Evolutionary conservation across 2,329 filamentous ascomycete genomes (phyloP).

Genomic region (Sclerotinia minor): DNA sequence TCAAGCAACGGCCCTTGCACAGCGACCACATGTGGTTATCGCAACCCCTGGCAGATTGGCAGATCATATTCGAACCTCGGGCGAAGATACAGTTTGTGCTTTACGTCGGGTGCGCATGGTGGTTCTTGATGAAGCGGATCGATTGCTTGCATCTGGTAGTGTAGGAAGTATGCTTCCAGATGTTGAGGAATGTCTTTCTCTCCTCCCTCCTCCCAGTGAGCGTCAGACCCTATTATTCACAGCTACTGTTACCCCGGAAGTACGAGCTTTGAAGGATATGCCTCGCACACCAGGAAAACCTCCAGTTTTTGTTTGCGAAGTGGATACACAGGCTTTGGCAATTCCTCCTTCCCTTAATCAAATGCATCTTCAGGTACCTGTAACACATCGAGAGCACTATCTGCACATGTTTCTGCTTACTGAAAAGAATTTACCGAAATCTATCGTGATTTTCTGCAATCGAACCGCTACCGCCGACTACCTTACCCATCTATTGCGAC

Average conservation of each 20-base stretch:
- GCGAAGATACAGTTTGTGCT: conserved; percentile 84
- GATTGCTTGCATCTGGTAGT: conserved; percentile 70
- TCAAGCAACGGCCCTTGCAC: conserved; percentile 80
- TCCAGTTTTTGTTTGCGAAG: conserved; percentile 85
- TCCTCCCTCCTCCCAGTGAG: conserved; percentile 72
- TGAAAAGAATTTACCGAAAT: conserved; percentile 70
- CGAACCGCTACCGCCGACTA: conserved; percentile 84
- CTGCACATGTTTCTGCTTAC: conserved; percentile 86
- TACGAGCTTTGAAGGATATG: conserved; percentile 79
- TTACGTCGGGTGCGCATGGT: conserved; percentile 78
- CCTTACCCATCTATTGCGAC: conserved; percentile 81
- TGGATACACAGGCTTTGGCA: conserved; percentile 72
- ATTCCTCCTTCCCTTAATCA: conserved; percentile 81
- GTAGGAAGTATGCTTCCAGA: conserved; percentile 27
- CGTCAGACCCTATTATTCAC: conserved; percentile 97
- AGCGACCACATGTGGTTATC: conserved; percentile 87
- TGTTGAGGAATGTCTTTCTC: conserved; percentile 53
- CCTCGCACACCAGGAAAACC: conserved; percentile 67
- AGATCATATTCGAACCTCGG: conserved; percentile 89
- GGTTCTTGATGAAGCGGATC: conserved; percentile 93
- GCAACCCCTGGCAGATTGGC: conserved; percentile 91
- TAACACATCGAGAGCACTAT: conserved; percentile 93
- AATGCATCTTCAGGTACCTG: conserved; percentile 81
- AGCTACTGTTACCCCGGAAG: conserved; percentile 90
- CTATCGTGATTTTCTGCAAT: conserved; percentile 93